Conservation (phyloP, 2,329 filamentous ascomycete genomes). For the Aspergillus pseudoterreus region DNA sequence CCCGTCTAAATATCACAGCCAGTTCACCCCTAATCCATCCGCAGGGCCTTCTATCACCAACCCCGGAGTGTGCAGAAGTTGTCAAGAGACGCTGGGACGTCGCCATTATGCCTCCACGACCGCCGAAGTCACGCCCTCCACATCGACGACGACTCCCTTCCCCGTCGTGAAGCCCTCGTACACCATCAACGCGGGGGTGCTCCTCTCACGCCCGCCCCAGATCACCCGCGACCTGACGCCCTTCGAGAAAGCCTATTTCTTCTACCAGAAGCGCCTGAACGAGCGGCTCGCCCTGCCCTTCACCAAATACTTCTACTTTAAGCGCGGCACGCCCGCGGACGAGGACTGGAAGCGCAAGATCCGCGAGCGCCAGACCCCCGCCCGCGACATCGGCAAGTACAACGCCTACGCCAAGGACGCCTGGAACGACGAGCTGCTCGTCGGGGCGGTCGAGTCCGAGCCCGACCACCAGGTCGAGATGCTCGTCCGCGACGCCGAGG, state of each 20-base stretch:
- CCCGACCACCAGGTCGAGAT: conserved; percentile 64
- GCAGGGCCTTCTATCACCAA: conserved; percentile 37
- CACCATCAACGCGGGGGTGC: conserved; percentile 62
- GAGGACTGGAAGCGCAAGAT: conserved; percentile 89
- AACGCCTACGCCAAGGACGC: conserved; percentile 67
- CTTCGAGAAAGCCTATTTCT: conserved; percentile 90
- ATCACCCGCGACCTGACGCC: conserved; percentile 78
- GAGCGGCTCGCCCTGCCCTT: conserved; percentile 87
- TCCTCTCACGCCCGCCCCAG: conserved; percentile 83
- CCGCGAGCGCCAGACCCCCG: conserved; percentile 69
- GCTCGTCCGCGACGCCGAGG: conserved; percentile 71
- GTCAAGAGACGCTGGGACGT: conserved; percentile 38
- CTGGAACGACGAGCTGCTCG: conserved; percentile 88
- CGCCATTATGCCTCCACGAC: conserved; percentile 41
- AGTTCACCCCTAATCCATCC: conserved; percentile 1
- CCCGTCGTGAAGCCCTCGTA: conserved; percentile 36
- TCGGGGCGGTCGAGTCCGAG: conserved; percentile 66
- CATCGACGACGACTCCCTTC: conserved; percentile 17
- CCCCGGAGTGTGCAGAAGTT: conserved; percentile 41
- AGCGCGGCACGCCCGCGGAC: conserved; percentile 77
- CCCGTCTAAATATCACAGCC: not conserved
- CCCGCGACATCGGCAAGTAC: conserved; percentile 82
- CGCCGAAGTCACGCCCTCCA: conserved; percentile 30
- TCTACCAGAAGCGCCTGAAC: conserved; percentile 96
- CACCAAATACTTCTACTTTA: conserved; percentile 90